phyloP scores from a whole-genome alignment of 805 yeast species.

The Ogataea trehaloabstinens region DNA sequence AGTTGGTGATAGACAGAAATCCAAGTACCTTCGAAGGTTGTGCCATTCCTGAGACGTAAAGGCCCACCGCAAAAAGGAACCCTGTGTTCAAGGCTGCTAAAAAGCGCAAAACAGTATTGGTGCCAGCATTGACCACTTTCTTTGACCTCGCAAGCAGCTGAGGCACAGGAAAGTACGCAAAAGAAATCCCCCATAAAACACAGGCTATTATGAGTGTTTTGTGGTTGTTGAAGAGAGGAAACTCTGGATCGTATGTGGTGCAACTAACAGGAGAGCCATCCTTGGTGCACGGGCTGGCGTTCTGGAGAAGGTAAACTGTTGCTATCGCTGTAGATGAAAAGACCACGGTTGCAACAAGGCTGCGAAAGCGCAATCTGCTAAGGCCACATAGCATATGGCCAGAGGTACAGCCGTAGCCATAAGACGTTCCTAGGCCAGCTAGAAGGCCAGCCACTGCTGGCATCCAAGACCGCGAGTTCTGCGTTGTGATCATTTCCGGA shows the following conservation, averaged over 20 bases:
- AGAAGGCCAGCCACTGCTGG: conserved; percentile 35
- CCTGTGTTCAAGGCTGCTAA: conserved; percentile 28
- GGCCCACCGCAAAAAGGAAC: conserved; percentile 43
- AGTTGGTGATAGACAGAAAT: conserved; percentile 38
- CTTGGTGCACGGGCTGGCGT: conserved; percentile 4
- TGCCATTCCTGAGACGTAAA: conserved; percentile 47
- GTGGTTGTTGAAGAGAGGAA: conserved; percentile 15
- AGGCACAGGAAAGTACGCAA: conserved; percentile 31
- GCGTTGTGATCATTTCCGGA: not conserved
- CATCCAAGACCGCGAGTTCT: not conserved
- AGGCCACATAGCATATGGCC: conserved; percentile 54
- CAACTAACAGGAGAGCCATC: conserved; percentile 10
- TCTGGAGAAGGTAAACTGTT: conserved; percentile 10
- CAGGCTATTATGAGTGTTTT: conserved; percentile 12
- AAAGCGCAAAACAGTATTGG: conserved; percentile 6
- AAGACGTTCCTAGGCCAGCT: conserved; percentile 47
- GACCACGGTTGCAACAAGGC: conserved; percentile 42
- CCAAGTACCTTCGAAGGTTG: conserved; percentile 43
- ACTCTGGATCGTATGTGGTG: conserved; percentile 19
- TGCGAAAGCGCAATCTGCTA: conserved; percentile 43
- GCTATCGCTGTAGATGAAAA: conserved; percentile 37
- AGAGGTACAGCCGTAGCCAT: conserved; percentile 52
- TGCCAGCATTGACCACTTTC: not conserved
- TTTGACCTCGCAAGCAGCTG: conserved; percentile 7
- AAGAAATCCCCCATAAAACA: conserved; percentile 6